Evolutionary conservation across 202 grass and related monocot genomes (phyloP), one percentile per base, ranked within the genome.

Genomic region (Carex sylvatica): DNA sequence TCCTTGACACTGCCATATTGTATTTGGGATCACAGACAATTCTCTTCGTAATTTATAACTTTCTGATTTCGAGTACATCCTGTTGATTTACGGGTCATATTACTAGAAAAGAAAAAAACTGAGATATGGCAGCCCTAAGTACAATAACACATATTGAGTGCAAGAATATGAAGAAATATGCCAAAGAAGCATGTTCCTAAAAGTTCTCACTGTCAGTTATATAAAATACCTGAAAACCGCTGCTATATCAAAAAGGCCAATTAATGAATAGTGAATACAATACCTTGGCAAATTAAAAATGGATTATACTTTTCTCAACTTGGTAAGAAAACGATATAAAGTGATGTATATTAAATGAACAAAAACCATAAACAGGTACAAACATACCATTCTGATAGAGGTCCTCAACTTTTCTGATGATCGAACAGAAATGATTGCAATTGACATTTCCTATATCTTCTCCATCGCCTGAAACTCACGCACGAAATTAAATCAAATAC

Each of bases 391-490:
- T 20, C 13, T 70, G 59, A 83, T 87, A 47, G 4, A 87, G 85
- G 23, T 78, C 83, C 47, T 87, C 85, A 20, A 87, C 51, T 83
- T 87, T 19, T 11, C 23, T 49, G 30, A 80, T 80, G 22, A 88
- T 54, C 22, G 56, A 84, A 59, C 38, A 13, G 86, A 80, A 81
- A 18, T 66, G 71, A 51, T 18, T 51, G 6, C 54, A 73, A 74
- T 84, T 65, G 18, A 22, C 35, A n/a, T 36, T 80, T 12, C 74
- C 51, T 26, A 65, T 54, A 78, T 70, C 81, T 46, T 80, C 74
- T 62, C 24, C 68, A 18, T 15, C 24, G 0, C 52, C 62, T 80
- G 65, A 36, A 16, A 86, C 63, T 46, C 63, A 70, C 14, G 35
- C 55, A 16, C 15, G 14, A 15, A 82, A 23, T 53, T 6, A 53